Conservation (phyloP, 805 yeast species). For the Teunomyces aglyptinius region DNA sequence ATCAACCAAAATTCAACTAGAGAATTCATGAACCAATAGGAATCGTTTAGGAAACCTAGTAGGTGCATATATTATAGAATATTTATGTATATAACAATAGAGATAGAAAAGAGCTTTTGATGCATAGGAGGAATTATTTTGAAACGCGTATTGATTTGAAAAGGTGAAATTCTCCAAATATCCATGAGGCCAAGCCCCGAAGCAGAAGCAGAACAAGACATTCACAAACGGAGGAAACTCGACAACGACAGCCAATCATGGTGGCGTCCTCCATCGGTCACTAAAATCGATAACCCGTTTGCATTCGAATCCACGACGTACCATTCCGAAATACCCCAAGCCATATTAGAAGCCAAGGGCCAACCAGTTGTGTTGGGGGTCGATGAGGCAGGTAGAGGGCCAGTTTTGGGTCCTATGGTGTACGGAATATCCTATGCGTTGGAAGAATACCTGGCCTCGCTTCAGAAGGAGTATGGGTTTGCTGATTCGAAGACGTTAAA, state of each 20-base stretch:
- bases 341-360: conserved; percentile 26
- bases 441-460: conserved; percentile 45
- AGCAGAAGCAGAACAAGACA: not conserved
- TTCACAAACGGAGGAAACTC: not conserved
- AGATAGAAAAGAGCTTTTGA: not conserved
- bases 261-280: conserved; percentile 40
- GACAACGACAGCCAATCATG: not conserved
- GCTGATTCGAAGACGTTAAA: conserved; percentile 91
- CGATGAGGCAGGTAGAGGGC: conserved; percentile 99
- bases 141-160: not conserved
- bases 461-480: conserved; percentile 65
- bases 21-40: not conserved
- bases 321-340: conserved; percentile 48
- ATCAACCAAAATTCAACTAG: conserved; percentile 28
- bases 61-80: not conserved
- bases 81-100: not conserved
- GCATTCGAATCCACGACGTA: conserved; percentile 46
- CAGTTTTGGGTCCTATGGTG: conserved; percentile 97
- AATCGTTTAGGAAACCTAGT: not conserved
- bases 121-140: not conserved
- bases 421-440: conserved; percentile 84
- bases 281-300: conserved; percentile 22
- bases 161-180: not conserved
- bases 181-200: not conserved
- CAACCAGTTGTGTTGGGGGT: conserved; percentile 72